Evolutionary conservation across 345 rosid species (phyloP).

Genomic region (Hibiscus trionum): DNA sequence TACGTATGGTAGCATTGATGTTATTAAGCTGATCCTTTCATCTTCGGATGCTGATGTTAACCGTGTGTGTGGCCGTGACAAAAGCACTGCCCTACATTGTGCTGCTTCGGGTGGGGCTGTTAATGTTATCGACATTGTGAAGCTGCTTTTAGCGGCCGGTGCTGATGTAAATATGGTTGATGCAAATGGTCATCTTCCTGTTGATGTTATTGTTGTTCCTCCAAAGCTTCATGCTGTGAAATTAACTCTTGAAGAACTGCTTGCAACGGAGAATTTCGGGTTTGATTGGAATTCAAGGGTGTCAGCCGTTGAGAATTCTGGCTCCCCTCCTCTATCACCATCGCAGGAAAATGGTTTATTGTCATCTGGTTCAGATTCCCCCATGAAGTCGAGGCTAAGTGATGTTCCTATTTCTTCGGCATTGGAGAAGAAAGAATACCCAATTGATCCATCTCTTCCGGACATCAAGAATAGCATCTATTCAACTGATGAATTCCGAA

Average conservation of each 20-base stretch:
- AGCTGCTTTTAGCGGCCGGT: constrained; percentile 71
- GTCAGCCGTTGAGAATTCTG: constrained; percentile 30
- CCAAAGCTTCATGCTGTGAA: constrained; percentile 55
- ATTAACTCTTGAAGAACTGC: constrained; percentile 58
- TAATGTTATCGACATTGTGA: constrained; percentile 67
- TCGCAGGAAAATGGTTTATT: constrained; percentile 49
- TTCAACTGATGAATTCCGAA: constrained; percentile 85
- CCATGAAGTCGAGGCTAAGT: constrained; percentile 29
- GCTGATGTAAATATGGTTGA: constrained; percentile 63
- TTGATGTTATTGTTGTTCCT: constrained; percentile 76
- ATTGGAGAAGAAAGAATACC: constrained; percentile 78
- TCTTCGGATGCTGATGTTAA: constrained; percentile 72
- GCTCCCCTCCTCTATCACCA: constrained; percentile 63
- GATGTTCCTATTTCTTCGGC: constrained; percentile 22
- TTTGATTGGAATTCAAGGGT: constrained; percentile 40
- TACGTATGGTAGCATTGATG: constrained; percentile 78
- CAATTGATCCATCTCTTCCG: constrained; percentile 86
- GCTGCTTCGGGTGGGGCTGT: constrained; percentile 89
- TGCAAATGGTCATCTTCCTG: constrained; percentile 55
- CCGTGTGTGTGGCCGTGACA: constrained; percentile 51
- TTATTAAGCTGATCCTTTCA: constrained; percentile 61
- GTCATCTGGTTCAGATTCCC: constrained; percentile 44
- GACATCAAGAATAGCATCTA: constrained; percentile 93
- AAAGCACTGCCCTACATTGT: constrained; percentile 86
- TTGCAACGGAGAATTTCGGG: constrained; percentile 45